These are phyloP conservation scores for Cercospora sp. DNA, from an alignment of 2,329 filamentous ascomycete species.

Conservation along the genomic window DNA sequence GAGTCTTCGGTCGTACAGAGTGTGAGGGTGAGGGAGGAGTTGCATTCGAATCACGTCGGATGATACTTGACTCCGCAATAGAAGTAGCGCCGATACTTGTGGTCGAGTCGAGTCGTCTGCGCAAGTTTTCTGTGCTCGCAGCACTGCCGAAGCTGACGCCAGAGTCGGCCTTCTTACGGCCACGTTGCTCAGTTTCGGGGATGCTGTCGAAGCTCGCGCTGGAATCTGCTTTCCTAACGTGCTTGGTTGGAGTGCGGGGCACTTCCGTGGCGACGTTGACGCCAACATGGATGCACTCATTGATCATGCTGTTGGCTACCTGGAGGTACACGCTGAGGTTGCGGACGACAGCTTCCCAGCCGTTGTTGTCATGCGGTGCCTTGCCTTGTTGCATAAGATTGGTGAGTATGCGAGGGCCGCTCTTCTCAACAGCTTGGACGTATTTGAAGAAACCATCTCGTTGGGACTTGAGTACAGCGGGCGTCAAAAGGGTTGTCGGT, in stretches of 20 bases:
- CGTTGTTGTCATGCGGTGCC: conserved; percentile 53
- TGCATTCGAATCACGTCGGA: conserved; percentile 27
- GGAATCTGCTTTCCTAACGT: conserved; percentile 62
- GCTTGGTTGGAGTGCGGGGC: conserved; percentile 35
- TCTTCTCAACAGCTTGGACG: conserved; percentile 59
- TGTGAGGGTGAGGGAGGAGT: conserved; percentile 30
- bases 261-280: conserved; percentile 22
- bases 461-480: conserved; percentile 55
- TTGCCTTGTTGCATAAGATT: conserved; percentile 57
- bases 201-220: conserved; percentile 61
- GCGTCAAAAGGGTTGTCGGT: conserved; percentile 56
- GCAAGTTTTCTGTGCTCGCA: conserved; percentile 9
- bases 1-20: conserved; percentile 40
- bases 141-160: conserved; percentile 15
- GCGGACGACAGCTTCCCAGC: conserved; percentile 54
- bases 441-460: conserved; percentile 65
- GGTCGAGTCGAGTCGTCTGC: conserved; percentile 48
- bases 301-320: conserved; percentile 61
- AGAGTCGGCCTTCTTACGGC: conserved; percentile 13
- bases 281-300: conserved; percentile 57
- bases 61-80: conserved; percentile 22
- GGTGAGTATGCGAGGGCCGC: conserved; percentile 55
- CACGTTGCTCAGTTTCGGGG: conserved; percentile 20
- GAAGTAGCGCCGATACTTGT: conserved; percentile 56
- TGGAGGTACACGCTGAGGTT: conserved; percentile 61